Evolutionary conservation across 305 asterid species (phyloP).

Genomic region (Andrographis paniculata): DNA sequence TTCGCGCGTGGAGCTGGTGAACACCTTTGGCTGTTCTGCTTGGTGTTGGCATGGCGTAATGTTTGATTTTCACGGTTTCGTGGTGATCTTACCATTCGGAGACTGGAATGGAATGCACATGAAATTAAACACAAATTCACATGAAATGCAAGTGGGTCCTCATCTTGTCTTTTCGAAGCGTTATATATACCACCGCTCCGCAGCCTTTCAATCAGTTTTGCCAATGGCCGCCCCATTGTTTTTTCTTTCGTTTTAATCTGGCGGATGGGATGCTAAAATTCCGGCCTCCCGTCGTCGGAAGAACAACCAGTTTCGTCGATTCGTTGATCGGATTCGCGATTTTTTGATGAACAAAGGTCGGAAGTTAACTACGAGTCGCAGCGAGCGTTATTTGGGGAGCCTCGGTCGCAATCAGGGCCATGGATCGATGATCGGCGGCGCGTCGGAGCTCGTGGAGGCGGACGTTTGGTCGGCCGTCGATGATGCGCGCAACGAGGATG

Average conservation of each 20-base stretch:
- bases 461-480: conserved; percentile 74
- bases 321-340: not conserved
- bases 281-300: conserved; percentile 36
- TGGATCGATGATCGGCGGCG: conserved; percentile 24
- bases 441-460: conserved; percentile 65
- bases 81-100: too few species aligned
- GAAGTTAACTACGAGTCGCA: conserved; percentile 51
- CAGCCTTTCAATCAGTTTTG: not conserved
- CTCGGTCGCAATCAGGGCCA: conserved; percentile 30
- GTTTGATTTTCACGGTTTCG: too few species aligned
- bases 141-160: not conserved
- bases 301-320: not conserved
- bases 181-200: not conserved
- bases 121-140: not conserved
- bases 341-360: conserved; percentile 74
- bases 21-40: too few species aligned
- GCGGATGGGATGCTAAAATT: not conserved
- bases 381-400: conserved; percentile 57
- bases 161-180: not conserved
- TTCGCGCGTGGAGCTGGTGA: too few species aligned
- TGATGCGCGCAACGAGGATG: conserved; percentile 25
- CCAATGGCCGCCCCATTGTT: not conserved
- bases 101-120: not conserved
- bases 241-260: too few species aligned
- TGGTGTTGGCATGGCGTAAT: too few species aligned